phyloP scores from a whole-genome alignment of 495 filamentous ascomycete genomes.

The Xylaria cubensis region DNA sequence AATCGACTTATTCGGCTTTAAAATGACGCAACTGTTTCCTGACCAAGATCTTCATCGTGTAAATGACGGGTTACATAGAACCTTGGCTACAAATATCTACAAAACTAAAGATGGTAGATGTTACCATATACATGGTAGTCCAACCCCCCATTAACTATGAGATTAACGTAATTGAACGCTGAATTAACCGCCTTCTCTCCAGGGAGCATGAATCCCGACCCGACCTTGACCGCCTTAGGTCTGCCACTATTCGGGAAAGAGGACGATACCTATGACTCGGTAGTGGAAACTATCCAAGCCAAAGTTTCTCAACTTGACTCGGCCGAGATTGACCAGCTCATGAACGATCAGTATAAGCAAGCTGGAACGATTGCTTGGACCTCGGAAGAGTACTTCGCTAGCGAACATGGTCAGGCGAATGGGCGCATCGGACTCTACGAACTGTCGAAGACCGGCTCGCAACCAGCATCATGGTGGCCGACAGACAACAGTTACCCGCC shows the following conservation, averaged over 20 bases:
- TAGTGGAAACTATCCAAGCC: constrained; percentile 14
- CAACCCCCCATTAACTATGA: background rate
- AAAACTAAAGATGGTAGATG: constrained; percentile 53
- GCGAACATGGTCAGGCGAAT: constrained; percentile 55
- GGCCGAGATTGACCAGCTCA: constrained; percentile 22
- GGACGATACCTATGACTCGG: constrained; percentile 20
- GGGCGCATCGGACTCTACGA: constrained; percentile 55
- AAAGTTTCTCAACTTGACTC: constrained; percentile 21
- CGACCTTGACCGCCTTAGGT: constrained; percentile 33
- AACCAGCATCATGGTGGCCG: constrained; percentile 40
- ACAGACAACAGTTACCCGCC: constrained; percentile 40
- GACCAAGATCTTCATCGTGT: constrained; percentile 25
- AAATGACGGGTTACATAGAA: constrained; percentile 20
- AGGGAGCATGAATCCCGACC: constrained; percentile 52
- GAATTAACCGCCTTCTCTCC: background rate
- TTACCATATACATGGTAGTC: constrained; percentile 56
- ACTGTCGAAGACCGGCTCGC: constrained; percentile 36
- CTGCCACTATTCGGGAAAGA: constrained; percentile 14
- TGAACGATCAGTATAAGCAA: constrained; percentile 52
- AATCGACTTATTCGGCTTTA: background rate
- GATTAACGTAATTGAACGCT: background rate
- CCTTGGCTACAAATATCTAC: constrained; percentile 56
- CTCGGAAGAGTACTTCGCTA: constrained; percentile 49
- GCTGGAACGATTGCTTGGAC: constrained; percentile 43
- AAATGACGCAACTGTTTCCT: constrained; percentile 15